Percentiles rank a stretch among this genome's conserved stretches.
Conservation (phyloP, 176 grass and related monocot genomes). For the Aegilops speltoides region DNA sequence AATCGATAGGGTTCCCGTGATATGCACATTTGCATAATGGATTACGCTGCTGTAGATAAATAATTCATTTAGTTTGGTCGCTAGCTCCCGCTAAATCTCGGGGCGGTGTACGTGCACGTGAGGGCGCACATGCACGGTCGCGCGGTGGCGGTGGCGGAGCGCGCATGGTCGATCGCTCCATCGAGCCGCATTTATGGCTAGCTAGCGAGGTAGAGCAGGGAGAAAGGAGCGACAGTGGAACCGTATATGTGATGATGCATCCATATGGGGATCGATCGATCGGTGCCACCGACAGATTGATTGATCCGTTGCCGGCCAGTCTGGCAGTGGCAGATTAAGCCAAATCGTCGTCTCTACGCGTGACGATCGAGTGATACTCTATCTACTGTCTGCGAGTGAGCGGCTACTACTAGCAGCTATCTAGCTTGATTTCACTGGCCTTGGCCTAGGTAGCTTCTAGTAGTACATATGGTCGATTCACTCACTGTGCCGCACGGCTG, state of each 20-base stretch:
- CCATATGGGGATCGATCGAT: background rate
- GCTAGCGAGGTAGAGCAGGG: background rate
- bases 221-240: background rate
- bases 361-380: too few relatives aligned
- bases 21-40: background rate
- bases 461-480: background rate
- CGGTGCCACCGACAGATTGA: background rate
- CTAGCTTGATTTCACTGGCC: background rate
- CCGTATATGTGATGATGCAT: background rate
- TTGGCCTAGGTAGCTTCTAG: background rate
- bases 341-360: background rate
- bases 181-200: background rate
- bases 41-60: background rate
- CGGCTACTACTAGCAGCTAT: too few relatives aligned
- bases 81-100: background rate
- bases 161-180: background rate
- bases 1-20: background rate
- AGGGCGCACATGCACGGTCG: slow-evolving; percentile 16
- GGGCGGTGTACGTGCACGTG: background rate
- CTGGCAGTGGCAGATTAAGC: background rate
- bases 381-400: too few relatives aligned
- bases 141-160: background rate
- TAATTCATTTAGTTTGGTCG: background rate
- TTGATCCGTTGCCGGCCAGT: background rate
- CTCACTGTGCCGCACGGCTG: background rate